These are phyloP conservation scores for Coelastrella sp. DNA, from an alignment of 139 green algal genomes.

Conservation along the genomic window DNA sequence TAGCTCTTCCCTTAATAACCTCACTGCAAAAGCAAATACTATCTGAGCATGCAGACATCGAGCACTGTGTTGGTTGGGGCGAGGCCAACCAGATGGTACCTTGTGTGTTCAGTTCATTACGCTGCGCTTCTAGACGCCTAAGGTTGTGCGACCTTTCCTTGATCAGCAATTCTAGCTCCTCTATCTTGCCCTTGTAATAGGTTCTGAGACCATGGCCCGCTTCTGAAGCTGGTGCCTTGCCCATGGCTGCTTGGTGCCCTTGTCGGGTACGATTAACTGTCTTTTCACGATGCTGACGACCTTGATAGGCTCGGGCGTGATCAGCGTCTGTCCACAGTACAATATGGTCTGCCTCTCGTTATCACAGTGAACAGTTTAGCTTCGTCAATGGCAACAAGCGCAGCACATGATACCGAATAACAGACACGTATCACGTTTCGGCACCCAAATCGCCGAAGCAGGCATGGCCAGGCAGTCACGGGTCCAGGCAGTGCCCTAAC, in stretches of 20 bases:
- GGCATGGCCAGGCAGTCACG: too few species aligned
- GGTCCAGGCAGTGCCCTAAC: neutral
- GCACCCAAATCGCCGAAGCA: neutral
- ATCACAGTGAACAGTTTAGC: neutral
- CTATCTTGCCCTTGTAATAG: constrained; percentile 89
- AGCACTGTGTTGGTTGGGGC: neutral
- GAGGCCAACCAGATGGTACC: constrained; percentile 65
- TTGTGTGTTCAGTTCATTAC: constrained; percentile 98
- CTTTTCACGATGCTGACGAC: too few species aligned
- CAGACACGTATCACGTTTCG: too few species aligned
- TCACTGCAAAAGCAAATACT: constrained; percentile 77
- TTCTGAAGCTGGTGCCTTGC: neutral
- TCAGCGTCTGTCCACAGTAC: neutral
- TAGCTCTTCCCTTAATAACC: constrained; percentile 96
- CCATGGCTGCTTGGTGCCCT: constrained; percentile 7
- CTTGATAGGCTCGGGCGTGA: neutral
- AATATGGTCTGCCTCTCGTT: constrained; percentile 1
- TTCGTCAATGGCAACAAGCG: too few species aligned
- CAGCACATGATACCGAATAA: too few species aligned
- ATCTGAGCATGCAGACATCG: neutral
- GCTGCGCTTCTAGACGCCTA: constrained; percentile 95
- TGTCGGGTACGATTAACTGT: neutral
- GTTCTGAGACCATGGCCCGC: constrained; percentile 48
- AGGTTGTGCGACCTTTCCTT: constrained; percentile 96
- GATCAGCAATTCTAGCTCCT: constrained; percentile 93